Evolutionary conservation across 1,139 yeast genomes (phyloP).

Genomic region (Yamadazyma triangularis): DNA sequence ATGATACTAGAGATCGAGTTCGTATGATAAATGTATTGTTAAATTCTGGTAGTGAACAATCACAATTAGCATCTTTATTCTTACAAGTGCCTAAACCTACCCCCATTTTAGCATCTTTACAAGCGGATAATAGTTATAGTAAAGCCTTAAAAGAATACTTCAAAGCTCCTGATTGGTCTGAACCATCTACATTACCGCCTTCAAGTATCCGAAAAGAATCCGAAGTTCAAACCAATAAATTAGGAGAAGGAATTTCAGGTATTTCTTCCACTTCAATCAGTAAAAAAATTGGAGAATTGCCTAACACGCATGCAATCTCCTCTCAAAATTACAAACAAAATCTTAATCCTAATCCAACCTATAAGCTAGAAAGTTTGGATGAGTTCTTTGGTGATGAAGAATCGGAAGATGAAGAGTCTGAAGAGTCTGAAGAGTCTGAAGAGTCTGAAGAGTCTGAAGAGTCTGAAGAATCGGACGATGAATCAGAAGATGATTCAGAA

Average conservation of each 20-base stretch:
- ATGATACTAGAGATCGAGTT: conserved; percentile 83
- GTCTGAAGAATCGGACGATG: conserved; percentile 6
- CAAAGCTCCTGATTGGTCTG: conserved; percentile 31
- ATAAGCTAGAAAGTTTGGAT: conserved; percentile 72
- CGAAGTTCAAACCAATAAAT: conserved; percentile 22
- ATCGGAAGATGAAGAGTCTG: conserved; percentile 27
- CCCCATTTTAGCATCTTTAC: conserved; percentile 25
- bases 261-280: conserved; percentile 14
- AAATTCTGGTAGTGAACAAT: conserved; percentile 27
- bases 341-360: conserved; percentile 24
- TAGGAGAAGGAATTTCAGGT: conserved; percentile 10
- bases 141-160: conserved; percentile 21
- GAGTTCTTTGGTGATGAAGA: conserved; percentile 70
- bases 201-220: conserved; percentile 33
- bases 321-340: conserved; percentile 16
- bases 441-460: conserved; percentile 18
- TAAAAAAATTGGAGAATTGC: conserved; percentile 17
- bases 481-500: conserved; percentile 9
- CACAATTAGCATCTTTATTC: conserved; percentile 66
- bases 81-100: conserved; percentile 81
- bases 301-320: conserved; percentile 23
- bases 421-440: conserved; percentile 18
- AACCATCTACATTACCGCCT: conserved; percentile 28
- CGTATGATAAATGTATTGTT: conserved; percentile 60
- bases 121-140: conserved; percentile 10